Base-by-base conservation (phyloP, 1,139 yeast species). In the Yamadazyma dendronema region DNA sequence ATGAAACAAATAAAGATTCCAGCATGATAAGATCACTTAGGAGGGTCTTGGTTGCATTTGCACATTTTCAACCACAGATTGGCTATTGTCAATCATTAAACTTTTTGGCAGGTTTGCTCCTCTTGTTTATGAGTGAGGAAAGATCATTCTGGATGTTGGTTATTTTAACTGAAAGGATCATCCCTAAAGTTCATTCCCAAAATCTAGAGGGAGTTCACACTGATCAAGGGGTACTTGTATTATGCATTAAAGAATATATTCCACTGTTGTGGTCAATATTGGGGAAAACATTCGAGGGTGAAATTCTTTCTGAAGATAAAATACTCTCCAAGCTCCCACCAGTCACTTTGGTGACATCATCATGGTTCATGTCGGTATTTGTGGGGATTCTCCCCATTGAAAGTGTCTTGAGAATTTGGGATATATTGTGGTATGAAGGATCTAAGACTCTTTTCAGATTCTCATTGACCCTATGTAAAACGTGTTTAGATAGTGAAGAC, bases 361-460 rank as follows among this genome's bases (percentile, higher is more conserved):
- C 96, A 34, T 92, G 98, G 98, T 92, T 92, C 57, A 92, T 92
- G 98, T 85, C 96, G 46, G 77, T 88, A 5, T 92, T 85, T 62
- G 88, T 90, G 28, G 96, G 96, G 0, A 78, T 81, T 2, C 62
- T 92, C 29, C 98, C 97, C 0, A 78, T 87, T 13, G 97, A 92
- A 55, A 80, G 95, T 0, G 84, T 87, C 9, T 65, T 92, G 35
- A 66, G 97, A 40, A 83, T 92, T 0, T 92, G 98, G 98, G 98
- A 92, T 59, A 86, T 94, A 36, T 62, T 92, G 39, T 90, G 95
- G 71, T 88, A 84, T 54, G 97, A 92, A 57, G 97, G 89, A 16
- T 83, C 95, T 2, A 88, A 87, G 54, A 79, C 94, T 4, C 70
- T 92, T 13, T 92, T 90, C 62, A 77, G 96, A 40, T 76, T 87